Conservation (phyloP, 345 rosid species). For the Eucalyptus sp. region DNA sequence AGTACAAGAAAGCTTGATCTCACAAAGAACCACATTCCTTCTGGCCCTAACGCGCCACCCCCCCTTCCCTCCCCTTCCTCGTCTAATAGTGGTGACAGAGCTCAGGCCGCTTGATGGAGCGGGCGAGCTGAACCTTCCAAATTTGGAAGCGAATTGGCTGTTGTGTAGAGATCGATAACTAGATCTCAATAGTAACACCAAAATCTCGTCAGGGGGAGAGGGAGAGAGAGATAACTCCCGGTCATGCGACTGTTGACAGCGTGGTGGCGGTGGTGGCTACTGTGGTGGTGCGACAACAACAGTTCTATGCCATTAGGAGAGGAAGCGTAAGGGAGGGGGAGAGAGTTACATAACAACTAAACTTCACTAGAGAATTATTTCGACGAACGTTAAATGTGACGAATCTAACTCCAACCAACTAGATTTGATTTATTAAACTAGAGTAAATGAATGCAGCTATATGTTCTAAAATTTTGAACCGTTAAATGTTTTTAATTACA, state of each 20-base stretch:
- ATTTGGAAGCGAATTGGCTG: background rate
- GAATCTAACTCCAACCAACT: background rate
- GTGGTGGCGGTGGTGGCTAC: background rate
- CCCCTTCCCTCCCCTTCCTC: background rate
- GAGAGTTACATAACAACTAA: background rate
- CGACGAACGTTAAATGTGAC: background rate
- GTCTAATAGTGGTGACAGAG: background rate
- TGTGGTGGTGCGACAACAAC: background rate
- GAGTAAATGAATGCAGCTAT: background rate
- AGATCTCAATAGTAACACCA: background rate
- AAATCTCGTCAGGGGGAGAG: background rate
- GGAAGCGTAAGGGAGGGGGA: background rate
- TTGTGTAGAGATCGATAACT: background rate
- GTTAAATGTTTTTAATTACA: background rate
- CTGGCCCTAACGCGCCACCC: background rate
- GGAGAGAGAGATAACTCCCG: background rate
- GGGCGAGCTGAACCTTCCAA: background rate
- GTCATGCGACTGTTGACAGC: background rate
- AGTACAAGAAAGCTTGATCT: background rate
- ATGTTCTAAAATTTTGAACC: background rate
- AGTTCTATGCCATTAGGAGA: background rate
- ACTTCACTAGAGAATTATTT: background rate
- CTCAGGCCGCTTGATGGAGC: background rate
- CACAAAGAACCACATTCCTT: background rate
- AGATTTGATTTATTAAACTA: background rate